A percentile compares a stretch with the other conserved stretches of the same genome.
These are phyloP conservation scores for Penicillium daleae DNA, from an alignment of 495 filamentous ascomycete genomes.

Conservation along the genomic window DNA sequence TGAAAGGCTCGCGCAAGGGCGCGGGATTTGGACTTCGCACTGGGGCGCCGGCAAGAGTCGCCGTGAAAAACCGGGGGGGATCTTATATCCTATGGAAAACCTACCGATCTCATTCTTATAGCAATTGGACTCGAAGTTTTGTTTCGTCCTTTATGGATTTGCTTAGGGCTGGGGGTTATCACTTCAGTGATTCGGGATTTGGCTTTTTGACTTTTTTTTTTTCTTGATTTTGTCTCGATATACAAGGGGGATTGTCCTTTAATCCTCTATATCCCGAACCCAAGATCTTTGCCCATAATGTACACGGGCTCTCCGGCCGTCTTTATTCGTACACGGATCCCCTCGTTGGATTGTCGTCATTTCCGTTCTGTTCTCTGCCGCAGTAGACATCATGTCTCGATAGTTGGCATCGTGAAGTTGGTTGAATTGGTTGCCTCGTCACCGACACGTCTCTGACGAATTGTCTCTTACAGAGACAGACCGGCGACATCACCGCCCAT, in stretches of 20 bases:
- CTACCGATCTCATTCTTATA: constrained; percentile 24
- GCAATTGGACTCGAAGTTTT: constrained; percentile 34
- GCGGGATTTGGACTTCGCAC: constrained; percentile 17
- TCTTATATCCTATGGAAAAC: constrained; percentile 25
- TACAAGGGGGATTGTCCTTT: constrained; percentile 27
- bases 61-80: constrained; percentile 28
- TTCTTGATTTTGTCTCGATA: constrained; percentile 22
- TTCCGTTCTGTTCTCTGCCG: constrained; percentile 16
- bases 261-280: constrained; percentile 19
- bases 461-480: constrained; percentile 22
- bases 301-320: constrained; percentile 34
- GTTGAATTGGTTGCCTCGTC: neutral
- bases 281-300: constrained; percentile 32
- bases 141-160: neutral
- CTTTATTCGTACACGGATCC: constrained; percentile 33
- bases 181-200: neutral
- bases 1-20: constrained; percentile 32
- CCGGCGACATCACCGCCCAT: constrained; percentile 33
- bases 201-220: constrained; percentile 17
- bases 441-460: no score
- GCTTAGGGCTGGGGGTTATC: neutral
- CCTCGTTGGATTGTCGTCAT: constrained; percentile 10
- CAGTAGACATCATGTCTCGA: neutral
- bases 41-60: constrained; percentile 21
- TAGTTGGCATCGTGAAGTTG: neutral